These are phyloP conservation scores for Phytophthora hybrid DNA, from an alignment of 352 stramenopile species.

Conservation along the genomic window DNA sequence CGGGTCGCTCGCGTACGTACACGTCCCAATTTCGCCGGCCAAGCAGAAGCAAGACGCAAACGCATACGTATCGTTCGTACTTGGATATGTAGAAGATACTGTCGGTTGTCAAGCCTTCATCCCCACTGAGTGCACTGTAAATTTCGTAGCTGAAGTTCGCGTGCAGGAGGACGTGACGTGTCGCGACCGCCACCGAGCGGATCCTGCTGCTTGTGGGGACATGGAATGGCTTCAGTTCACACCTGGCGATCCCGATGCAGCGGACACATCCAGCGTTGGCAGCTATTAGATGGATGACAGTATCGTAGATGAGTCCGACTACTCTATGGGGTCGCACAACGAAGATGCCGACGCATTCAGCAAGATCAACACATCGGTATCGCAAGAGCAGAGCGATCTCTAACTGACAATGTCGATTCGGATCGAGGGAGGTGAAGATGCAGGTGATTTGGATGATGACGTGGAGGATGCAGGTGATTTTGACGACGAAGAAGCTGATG, in stretches of 20 bases:
- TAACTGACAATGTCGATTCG: not conserved
- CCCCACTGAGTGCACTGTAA: too few relatives aligned
- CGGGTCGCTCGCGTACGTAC: conserved; percentile 11
- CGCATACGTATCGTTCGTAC: too few relatives aligned
- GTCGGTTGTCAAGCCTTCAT: too few relatives aligned
- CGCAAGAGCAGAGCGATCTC: not conserved
- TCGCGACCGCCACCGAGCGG: conserved; percentile 1
- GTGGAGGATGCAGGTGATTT: not conserved
- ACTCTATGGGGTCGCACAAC: not conserved
- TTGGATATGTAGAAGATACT: too few relatives aligned
- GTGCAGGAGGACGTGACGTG: conserved; percentile 8
- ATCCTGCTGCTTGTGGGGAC: not conserved
- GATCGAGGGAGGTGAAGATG: not conserved
- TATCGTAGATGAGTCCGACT: not conserved
- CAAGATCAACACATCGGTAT: not conserved
- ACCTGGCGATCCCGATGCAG: too few relatives aligned
- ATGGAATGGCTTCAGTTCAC: not conserved
- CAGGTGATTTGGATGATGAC: not conserved
- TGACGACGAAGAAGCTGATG: not conserved
- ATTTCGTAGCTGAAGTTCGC: conserved; percentile 12
- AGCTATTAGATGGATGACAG: not conserved
- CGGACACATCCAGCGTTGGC: not conserved
- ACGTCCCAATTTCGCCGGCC: not conserved
- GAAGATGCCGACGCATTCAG: not conserved
- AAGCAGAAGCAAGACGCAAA: too few relatives aligned